Evolutionary conservation across 345 rosid species (phyloP).

Genomic region (Eucalyptus decipiens): DNA sequence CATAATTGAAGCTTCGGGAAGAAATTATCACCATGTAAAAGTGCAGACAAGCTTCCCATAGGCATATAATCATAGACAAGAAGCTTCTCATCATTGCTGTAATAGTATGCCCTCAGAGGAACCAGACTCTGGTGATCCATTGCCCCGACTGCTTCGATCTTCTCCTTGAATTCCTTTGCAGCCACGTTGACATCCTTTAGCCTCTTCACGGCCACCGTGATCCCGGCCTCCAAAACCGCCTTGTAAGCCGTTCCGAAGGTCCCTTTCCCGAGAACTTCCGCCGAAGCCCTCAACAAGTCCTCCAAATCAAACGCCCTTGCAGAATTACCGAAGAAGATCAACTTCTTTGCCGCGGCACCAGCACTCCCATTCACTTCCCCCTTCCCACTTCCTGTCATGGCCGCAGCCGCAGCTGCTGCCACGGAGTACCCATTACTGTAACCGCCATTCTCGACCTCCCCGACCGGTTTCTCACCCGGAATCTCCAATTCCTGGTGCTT

Average conservation of each 20-base stretch:
- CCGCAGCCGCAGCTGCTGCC: conserved; percentile 27
- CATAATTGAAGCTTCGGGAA: neutral
- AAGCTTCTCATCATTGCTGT: conserved; percentile 91
- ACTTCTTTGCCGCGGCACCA: conserved; percentile 21
- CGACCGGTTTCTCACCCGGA: conserved; percentile 37
- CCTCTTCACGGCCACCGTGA: conserved; percentile 88
- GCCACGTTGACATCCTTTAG: conserved; percentile 75
- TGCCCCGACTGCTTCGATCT: conserved; percentile 80
- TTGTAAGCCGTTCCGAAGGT: conserved; percentile 94
- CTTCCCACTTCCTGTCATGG: conserved; percentile 21
- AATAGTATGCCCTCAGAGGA: conserved; percentile 87
- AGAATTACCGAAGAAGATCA: conserved; percentile 75
- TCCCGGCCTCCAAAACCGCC: conserved; percentile 77
- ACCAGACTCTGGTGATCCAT: conserved; percentile 88
- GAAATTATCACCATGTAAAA: conserved; percentile 61
- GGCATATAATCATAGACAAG: conserved; percentile 95
- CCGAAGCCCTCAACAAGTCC: conserved; percentile 94
- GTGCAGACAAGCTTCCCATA: conserved; percentile 98
- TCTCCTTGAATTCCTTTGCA: conserved; percentile 81
- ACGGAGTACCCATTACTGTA: conserved; percentile 21
- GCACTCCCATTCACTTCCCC: conserved; percentile 16
- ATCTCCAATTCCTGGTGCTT: conserved; percentile 50
- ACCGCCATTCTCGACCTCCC: conserved; percentile 34
- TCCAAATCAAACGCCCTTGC: conserved; percentile 77
- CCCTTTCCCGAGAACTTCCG: conserved; percentile 96